Base-by-base conservation (phyloP, 192 early-diverging fungal genomes). In the Backusella tarrabulga region DNA sequence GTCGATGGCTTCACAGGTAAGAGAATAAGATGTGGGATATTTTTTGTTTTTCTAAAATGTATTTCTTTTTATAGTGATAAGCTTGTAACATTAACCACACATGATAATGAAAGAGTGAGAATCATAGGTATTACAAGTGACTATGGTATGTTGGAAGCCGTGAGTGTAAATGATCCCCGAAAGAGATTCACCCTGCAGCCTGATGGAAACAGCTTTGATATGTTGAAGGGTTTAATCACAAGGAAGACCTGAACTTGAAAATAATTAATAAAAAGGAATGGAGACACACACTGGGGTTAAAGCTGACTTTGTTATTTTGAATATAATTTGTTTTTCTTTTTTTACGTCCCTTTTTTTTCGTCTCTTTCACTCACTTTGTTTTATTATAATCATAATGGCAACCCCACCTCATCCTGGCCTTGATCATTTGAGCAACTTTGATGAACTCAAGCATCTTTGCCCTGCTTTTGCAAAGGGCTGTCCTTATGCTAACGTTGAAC, bases 191-290 rank as follows among this genome's bases (percentile, higher is more conserved):
- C 88, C n/a, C 81, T 99, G 41, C 95, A 97, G 83, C 98, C 98
- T 6, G 98, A 97, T 76, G 98, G 98, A 8, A 99, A 98, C 82
- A 93, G 91, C 38, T 99, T 99, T 83, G 98, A 99, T 81, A 98
- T 99, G 95, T 88, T 98, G 80, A 91, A 93, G 72, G 95, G 95
- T 0, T 79, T 99, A 56, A 96, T 99, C 78, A 89, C 86, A 50
- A 79, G 75, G 40, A 79, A 79, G 41, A 29, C 42, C 15, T 79
- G 75, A 44, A n/a, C 15, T 46, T 68, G 34, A 68, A 35, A 68
- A 34, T n/a, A 68, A 34, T 3, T 32, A 32, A 32, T 32, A 32
- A 32, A 34, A 67, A 67, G 12, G 21, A 54, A 63, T 63, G 8
- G 26, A 7, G 12, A 63, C 26, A 63, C 56, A 60, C n/a, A 29